Conservation (phyloP, 306 rosid genomes). For the Delonix regia region DNA sequence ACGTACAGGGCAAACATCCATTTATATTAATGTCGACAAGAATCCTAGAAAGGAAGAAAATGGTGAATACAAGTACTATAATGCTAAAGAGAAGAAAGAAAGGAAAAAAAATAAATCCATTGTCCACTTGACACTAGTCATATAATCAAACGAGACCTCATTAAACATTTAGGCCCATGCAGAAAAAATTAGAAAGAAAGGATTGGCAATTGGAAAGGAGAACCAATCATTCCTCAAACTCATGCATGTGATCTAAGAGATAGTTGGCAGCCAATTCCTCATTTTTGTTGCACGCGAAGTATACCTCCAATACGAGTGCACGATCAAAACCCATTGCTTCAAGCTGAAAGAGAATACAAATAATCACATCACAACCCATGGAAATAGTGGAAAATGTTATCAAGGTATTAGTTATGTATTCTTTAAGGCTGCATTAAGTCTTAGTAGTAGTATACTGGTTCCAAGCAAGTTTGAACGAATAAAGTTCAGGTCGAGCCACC, state of each 20-base stretch:
- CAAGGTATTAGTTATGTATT: neutral
- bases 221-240: slow-evolving; percentile 68
- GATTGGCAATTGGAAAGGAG: slow-evolving; percentile 16
- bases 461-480: neutral
- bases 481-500: neutral
- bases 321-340: slow-evolving; percentile 92
- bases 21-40: neutral
- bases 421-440: neutral
- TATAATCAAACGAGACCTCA: slow-evolving; percentile 21
- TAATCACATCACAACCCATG: neutral
- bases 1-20: slow-evolving; percentile 8
- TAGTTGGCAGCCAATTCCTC: slow-evolving; percentile 97
- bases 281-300: slow-evolving; percentile 85
- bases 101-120: neutral
- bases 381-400: slow-evolving; percentile 4
- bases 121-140: slow-evolving; percentile 29
- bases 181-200: slow-evolving; percentile 27
- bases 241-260: slow-evolving; percentile 87
- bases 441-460: neutral
- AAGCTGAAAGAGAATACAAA: slow-evolving; percentile 48
- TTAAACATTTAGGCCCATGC: neutral
- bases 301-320: slow-evolving; percentile 82
- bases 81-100: neutral
- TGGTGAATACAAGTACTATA: slow-evolving; percentile 2
- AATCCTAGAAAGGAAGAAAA: slow-evolving; percentile 1